phyloP scores from a whole-genome alignment of 192 early-diverging fungal species.

The Coemansia nantahalensis region DNA sequence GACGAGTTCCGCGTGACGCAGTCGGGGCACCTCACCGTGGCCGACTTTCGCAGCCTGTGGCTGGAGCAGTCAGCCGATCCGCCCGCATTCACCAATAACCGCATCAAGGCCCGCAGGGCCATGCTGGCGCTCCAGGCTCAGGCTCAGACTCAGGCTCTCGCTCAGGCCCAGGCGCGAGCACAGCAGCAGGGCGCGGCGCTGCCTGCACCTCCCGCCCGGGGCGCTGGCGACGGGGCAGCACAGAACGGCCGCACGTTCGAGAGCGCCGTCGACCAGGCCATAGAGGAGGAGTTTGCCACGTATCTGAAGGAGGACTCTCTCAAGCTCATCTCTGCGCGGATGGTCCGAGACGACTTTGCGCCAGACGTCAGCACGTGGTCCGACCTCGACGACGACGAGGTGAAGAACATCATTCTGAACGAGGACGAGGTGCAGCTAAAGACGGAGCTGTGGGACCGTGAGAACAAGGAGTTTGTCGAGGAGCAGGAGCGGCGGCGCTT shows the following conservation, averaged over 20 bases:
- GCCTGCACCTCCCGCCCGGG: too few relatives aligned
- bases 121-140: conserved; percentile 19
- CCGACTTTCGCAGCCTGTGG: conserved; percentile 81
- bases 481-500: conserved; percentile 53
- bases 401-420: conserved; percentile 63
- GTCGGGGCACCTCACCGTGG: conserved; percentile 68
- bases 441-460: conserved; percentile 79
- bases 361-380: conserved; percentile 53
- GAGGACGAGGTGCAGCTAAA: conserved; percentile 79
- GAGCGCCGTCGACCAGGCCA: conserved; percentile 12
- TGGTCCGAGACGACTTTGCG: conserved; percentile 13
- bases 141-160: background rate
- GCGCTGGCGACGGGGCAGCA: too few relatives aligned
- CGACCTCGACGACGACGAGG: conserved; percentile 75
- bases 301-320: conserved; percentile 26
- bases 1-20: conserved; percentile 81
- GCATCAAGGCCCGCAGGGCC: conserved; percentile 49
- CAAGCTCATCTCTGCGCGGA: conserved; percentile 14
- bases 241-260: conserved; percentile 18
- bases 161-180: too few relatives aligned
- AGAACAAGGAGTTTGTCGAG: conserved; percentile 83
- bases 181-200: too few relatives aligned
- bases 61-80: conserved; percentile 81
- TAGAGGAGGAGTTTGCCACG: conserved; percentile 29
- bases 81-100: conserved; percentile 69